Base-by-base conservation (phyloP, 768 basidiomycete species). In the Lentinula detonsa region DNA sequence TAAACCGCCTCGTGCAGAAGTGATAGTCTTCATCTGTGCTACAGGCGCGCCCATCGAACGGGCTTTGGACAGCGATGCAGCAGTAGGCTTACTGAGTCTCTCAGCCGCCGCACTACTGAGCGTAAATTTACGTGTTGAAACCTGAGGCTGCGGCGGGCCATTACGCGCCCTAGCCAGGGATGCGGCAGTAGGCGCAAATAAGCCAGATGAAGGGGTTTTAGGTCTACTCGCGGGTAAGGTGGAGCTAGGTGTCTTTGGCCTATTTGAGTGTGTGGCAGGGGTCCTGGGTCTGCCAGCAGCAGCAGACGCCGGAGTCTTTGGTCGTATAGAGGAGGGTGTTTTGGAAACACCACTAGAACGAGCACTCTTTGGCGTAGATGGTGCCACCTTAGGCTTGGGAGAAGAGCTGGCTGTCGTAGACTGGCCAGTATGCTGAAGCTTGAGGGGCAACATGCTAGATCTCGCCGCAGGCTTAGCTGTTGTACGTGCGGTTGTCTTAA, bases 171-270 rank as follows among this genome's bases (percentile, higher is more conserved):
- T 81, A 0, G 91, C 91, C 7, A 93, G 81, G 8, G 90, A 91
- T 3, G 91, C 88, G 0, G 90, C 91, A 1, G 91, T 93, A 0
- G 91, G 91, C 6, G 91, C 90, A 67, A 87, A 91, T 21, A 92
- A 71, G 11, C 88, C 86, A 1, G 84, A 76, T 5, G 84, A 81
- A 2, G 87, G 85, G 0, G 86, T 86, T 73, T 86, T 89, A 39
- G 83, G 80, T 59, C 81, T 78, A 51, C 31, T 16, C 13, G 28
- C 11, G 15, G 72, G 70, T 34, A 72, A 68, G 2, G 72, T 66
- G 7, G 75, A 64, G 21, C 71, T 70, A 2, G 87, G 84, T 0
- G 86, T 86, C 73, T 86, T 89, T 39, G 83, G 80, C 59, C 81
- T 77, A 16, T 72, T 70, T 73, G 66, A 35, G 71, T 68, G 8